Evolutionary conservation across 148 eudicot genomes (phyloP).

Genomic region (Cornus kousa): DNA sequence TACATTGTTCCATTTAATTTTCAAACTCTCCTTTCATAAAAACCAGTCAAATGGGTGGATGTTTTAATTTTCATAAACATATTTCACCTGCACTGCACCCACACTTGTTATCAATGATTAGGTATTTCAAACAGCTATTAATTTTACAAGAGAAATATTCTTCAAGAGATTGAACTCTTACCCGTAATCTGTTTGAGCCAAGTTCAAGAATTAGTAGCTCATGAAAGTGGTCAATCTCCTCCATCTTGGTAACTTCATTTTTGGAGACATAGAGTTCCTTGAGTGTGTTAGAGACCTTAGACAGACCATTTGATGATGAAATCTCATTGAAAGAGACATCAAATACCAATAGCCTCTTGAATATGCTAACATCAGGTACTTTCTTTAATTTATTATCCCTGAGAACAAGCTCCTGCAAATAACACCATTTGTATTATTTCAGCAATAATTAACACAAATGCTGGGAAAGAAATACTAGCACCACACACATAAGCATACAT

Average conservation of each 20-base stretch:
- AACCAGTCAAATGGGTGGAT: background rate
- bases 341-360: constrained; percentile 69
- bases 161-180: constrained; percentile 31
- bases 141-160: background rate
- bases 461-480: background rate
- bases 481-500: background rate
- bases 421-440: background rate
- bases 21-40: background rate
- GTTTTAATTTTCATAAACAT: background rate
- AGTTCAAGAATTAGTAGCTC: constrained; percentile 90
- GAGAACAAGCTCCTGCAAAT: constrained; percentile 82
- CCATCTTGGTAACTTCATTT: constrained; percentile 88
- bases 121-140: background rate
- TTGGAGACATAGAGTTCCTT: constrained; percentile 89
- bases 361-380: constrained; percentile 89
- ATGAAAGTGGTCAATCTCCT: constrained; percentile 88
- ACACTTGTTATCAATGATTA: background rate
- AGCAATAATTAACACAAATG: background rate
- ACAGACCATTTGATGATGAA: constrained; percentile 64
- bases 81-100: background rate
- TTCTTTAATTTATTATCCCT: constrained; percentile 83
- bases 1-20: background rate
- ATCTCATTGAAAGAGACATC: constrained; percentile 97
- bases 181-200: constrained; percentile 95
- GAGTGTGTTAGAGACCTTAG: constrained; percentile 68